These are phyloP conservation scores for Leucaena leucocephala DNA, from an alignment of 306 rosid genomes.

Conservation along the genomic window DNA sequence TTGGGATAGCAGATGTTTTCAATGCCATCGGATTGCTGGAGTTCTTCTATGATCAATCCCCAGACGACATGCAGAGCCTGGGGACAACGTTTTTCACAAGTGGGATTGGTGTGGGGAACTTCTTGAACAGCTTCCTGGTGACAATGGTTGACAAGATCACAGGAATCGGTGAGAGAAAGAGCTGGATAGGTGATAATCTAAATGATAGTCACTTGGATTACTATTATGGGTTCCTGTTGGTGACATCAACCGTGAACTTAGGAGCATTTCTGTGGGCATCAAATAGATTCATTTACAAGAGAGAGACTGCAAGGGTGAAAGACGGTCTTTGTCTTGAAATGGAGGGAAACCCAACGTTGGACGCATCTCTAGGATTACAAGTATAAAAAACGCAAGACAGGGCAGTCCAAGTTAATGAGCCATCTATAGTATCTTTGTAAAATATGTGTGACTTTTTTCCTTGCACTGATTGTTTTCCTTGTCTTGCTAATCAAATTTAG, in stretches of 20 bases:
- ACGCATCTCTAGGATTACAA: slow-evolving; percentile 54
- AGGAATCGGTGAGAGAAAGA: slow-evolving; percentile 52
- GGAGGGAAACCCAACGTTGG: slow-evolving; percentile 46
- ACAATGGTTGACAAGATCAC: slow-evolving; percentile 69
- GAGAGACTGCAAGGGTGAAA: slow-evolving; percentile 41
- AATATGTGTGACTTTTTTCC: slow-evolving; percentile 32
- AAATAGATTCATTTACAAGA: slow-evolving; percentile 51
- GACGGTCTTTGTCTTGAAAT: slow-evolving; percentile 46
- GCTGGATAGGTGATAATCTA: slow-evolving; percentile 85
- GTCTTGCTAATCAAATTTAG: slow-evolving; percentile 21
- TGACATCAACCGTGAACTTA: slow-evolving; percentile 43
- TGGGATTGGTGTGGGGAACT: slow-evolving; percentile 79
- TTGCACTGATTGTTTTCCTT: background rate
- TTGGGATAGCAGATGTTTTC: slow-evolving; percentile 85
- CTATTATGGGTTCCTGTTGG: slow-evolving; percentile 73
- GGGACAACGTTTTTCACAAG: slow-evolving; percentile 80
- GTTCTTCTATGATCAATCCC: slow-evolving; percentile 93
- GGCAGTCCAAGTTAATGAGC: slow-evolving; percentile 12
- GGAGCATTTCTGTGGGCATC: slow-evolving; percentile 52
- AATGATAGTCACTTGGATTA: slow-evolving; percentile 86
- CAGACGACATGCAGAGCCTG: slow-evolving; percentile 83
- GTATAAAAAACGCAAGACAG: slow-evolving; percentile 30
- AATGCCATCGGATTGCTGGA: slow-evolving; percentile 80
- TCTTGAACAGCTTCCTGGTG: slow-evolving; percentile 76
- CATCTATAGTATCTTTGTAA: slow-evolving; percentile 29